Evolutionary conservation across 2,329 filamentous ascomycete species (phyloP), one percentile per base, ranked within the genome.

Genomic region (Alternaria solani): DNA sequence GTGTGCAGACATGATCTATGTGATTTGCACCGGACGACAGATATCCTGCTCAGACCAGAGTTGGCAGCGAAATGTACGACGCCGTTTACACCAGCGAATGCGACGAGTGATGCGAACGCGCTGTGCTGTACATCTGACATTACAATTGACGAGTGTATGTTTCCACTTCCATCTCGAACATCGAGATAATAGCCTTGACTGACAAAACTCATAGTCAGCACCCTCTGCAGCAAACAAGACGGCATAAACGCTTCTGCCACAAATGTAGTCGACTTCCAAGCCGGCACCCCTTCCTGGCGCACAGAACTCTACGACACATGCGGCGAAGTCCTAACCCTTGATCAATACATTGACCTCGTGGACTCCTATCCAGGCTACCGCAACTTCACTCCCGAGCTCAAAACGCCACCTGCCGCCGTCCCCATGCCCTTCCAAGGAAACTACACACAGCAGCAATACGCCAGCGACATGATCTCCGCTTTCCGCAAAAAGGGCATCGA

Each of bases 1-100:
- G 88, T 91, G 44, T 91, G 88, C 79, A 85, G 88, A 48, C 88
- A 91, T 78, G 85, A 84, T 47, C 85, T 89, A 66, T 91, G 88
- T 77, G 88, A 91, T 68, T 78, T 91, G 41, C 88, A 90, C 79
- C 88, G 86, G 23, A 91, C 88, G 8, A 90, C 88, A 72, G 86
- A 91, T 79, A 89, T 91, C 71, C 82, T 91, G 64, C 75, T 82
- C 48, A 81, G 84, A 51, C 86, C 88, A 11, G 84, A 86, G 64
- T 85, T 91, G 51, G 87, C 86, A 61, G 83, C 83, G 55, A 91
- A 90, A 78, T 91, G 88, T 79, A 86, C 84, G 3, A 74, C 77
- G 53, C 88, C 87, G 0, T 91, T 91, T 76, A 77, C 75, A n/a
- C 86, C 88, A 0, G 84, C 86, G 5, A 75, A 75, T 16, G 64